Conservation (phyloP, 140 eudicot genomes). For the Ambrosia hybrid region DNA sequence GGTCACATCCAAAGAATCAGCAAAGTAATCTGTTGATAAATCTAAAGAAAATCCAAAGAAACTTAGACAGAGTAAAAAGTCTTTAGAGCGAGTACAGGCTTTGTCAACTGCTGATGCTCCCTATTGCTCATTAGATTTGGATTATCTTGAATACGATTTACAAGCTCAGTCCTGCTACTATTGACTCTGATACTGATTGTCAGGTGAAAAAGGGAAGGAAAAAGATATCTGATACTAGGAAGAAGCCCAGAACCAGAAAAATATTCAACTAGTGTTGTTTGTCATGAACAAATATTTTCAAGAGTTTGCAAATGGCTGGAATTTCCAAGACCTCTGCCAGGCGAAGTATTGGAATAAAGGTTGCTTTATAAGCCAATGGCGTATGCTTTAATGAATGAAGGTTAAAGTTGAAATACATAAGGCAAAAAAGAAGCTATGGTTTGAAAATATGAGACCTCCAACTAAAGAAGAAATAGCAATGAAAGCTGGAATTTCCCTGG, state of each 20-base stretch:
- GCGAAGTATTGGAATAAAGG: conserved; percentile 28
- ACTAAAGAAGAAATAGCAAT: conserved; percentile 64
- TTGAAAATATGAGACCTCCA: conserved; percentile 72
- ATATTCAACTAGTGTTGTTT: conserved; percentile 37
- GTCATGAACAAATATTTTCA: conserved; percentile 93
- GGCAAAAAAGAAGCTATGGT: conserved; percentile 52
- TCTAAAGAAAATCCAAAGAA: conserved; percentile 64
- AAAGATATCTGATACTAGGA: conserved; percentile 37
- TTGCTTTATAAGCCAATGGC: not conserved
- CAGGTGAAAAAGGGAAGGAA: conserved; percentile 51
- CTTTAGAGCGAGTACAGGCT: conserved; percentile 67
- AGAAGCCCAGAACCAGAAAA: conserved; percentile 27
- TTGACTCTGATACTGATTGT: conserved; percentile 22
- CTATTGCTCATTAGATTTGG: conserved; percentile 60
- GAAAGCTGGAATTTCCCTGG: conserved; percentile 67
- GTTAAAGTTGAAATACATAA: conserved; percentile 72
- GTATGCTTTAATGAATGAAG: conserved; percentile 42
- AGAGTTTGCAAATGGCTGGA: conserved; percentile 75
- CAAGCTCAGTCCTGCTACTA: conserved; percentile 61
- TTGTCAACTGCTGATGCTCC: conserved; percentile 52
- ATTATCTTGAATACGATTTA: conserved; percentile 69
- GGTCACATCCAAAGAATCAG: conserved; percentile 59
- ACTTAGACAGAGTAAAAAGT: conserved; percentile 44
- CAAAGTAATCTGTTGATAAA: conserved; percentile 48
- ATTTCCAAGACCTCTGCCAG: conserved; percentile 88